Base-by-base conservation (phyloP, 192 early-diverging fungal species). In the Powellomyces hirtus region DNA sequence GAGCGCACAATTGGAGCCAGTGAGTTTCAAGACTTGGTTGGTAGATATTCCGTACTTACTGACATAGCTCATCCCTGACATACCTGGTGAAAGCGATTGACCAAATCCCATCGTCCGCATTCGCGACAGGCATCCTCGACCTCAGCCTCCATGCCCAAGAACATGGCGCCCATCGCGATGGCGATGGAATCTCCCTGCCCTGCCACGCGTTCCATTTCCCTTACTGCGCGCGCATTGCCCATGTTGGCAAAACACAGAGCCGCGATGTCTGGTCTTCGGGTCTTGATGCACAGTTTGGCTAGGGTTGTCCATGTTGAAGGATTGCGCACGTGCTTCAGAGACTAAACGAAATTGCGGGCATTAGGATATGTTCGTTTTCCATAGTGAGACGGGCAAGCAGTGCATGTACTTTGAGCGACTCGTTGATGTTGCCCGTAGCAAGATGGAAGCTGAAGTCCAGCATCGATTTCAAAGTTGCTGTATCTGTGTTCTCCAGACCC, bases 261-360 rank as follows among this genome's bases (percentile, higher is more conserved):
- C 0, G 81, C 81, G 22, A 83, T 70, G 35, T 78, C 75, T 4
- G 72, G 59, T 18, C 76, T 49, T 14, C 73, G 45, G 2, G 62
- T 72, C 59, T 85, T 85, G 29, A 85, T 64, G 56, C 81, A 85
- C 26, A 84, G 77, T 27, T 72, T 73, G 30, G 81, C 81, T 35
- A 85, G 51, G 64, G 71, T 80, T 46, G 69, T 64, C 84, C 84
- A 85, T 11, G 82, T 75, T 16, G 68, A 63, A 14, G 77, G 68
- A 49, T 78, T 80, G 26, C 74, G 73, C 11, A 82, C 70, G 27
- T 71, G 60, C 31, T 75, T 70, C 6, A 84, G 55, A 16, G 80
- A 67, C 77, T 81, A 42, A 0, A 33, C 1, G 38, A 52, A 42
- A 59, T n/a, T n/a, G n/a, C n/a, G n/a, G 7, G 10, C 42, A 44